Conservation (phyloP, 257 asterid genomes). For the Ilex aquifolium region DNA sequence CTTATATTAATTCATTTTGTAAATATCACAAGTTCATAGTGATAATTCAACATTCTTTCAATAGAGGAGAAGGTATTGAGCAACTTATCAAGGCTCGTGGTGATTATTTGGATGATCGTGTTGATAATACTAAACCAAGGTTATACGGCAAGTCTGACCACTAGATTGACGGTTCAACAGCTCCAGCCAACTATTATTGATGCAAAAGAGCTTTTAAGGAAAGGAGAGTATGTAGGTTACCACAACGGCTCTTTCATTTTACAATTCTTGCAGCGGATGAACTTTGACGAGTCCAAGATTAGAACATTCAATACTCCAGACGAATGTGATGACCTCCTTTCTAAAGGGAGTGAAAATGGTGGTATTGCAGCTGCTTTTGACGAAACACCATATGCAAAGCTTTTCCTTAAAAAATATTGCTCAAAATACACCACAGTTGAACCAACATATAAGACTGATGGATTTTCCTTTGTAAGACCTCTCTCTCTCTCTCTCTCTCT, state of each 20-base stretch:
- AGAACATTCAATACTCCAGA: conserved; percentile 6
- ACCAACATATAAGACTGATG: conserved; percentile 25
- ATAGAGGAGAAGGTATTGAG: conserved; percentile 37
- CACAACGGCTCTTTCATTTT: conserved; percentile 11
- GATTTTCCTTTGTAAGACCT: conserved; percentile 8
- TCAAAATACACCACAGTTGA: conserved; percentile 21
- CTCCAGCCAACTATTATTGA: conserved; percentile 44
- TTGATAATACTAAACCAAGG: conserved; percentile 38
- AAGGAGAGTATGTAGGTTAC: conserved; percentile 24
- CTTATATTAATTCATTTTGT: too few relatives aligned
- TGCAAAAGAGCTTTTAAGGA: conserved; percentile 23
- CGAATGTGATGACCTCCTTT: conserved; percentile 17
- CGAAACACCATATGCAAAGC: conserved; percentile 31
- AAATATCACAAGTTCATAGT: too few relatives aligned
- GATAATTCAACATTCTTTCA: neutral
- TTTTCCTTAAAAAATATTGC: conserved; percentile 23
- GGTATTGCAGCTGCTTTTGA: conserved; percentile 32
- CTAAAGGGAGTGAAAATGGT: conserved; percentile 26
- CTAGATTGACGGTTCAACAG: conserved; percentile 46
- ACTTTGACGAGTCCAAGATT: conserved; percentile 22
- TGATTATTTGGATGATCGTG: conserved; percentile 37
- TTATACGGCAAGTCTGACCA: conserved; percentile 49
- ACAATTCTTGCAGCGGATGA: conserved; percentile 5
- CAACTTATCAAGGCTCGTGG: conserved; percentile 37
- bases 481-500: neutral